Evolutionary conservation across 169 alveolate species (phyloP).

Genomic region (Cytauxzoon felis): DNA sequence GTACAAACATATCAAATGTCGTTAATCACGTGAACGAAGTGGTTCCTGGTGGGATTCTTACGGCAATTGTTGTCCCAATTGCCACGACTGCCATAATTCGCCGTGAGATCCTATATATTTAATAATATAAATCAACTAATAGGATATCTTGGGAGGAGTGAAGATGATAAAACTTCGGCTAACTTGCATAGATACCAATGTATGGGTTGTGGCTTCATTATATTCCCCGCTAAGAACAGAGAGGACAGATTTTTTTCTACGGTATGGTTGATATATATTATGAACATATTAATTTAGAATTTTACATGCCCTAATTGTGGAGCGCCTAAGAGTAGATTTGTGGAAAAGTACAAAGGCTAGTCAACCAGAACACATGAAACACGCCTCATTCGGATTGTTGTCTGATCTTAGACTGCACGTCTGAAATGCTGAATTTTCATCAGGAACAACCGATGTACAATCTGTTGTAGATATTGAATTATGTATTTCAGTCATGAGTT

Average conservation of each 20-base stretch:
- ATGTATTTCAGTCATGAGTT: neutral
- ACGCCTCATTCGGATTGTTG: constrained; percentile 67
- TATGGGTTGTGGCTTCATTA: constrained; percentile 66
- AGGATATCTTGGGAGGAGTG: neutral
- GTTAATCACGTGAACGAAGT: constrained; percentile 20
- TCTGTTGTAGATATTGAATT: constrained; percentile 44
- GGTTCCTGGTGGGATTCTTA: constrained; percentile 57
- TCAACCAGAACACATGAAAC: constrained; percentile 76
- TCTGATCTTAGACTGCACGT: constrained; percentile 45
- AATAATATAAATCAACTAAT: neutral
- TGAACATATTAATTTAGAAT: constrained; percentile 8
- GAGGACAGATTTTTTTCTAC: constrained; percentile 68
- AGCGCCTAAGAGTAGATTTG: constrained; percentile 48
- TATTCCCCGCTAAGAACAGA: constrained; percentile 74
- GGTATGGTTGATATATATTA: constrained; percentile 56
- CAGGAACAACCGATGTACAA: constrained; percentile 46
- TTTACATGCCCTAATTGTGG: constrained; percentile 67
- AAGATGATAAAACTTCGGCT: neutral
- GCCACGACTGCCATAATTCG: constrained; percentile 11
- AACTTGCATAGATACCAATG: constrained; percentile 61
- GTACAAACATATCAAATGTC: constrained; percentile 2
- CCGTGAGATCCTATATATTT: neutral
- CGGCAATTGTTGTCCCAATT: constrained; percentile 51
- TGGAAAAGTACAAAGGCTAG: constrained; percentile 34
- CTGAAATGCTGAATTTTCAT: constrained; percentile 30